phyloP scores from a whole-genome alignment of 768 basidiomycete genomes.

The Xerocomellus chrysenteron region DNA sequence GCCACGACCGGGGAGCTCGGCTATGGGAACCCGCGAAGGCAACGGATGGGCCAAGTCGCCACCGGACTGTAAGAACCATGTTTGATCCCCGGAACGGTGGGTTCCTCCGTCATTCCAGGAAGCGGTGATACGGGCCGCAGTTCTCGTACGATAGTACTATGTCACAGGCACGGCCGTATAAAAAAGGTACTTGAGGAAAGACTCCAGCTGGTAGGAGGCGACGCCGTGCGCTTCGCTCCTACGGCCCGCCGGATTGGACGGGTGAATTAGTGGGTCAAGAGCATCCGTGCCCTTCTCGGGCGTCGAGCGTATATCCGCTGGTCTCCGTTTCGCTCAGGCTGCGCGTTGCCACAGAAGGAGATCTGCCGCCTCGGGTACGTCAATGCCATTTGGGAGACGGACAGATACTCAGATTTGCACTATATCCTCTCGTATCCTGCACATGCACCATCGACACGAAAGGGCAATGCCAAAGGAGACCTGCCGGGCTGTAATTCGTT shows the following conservation, averaged over 20 bases:
- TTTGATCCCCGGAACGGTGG: conserved; percentile 1
- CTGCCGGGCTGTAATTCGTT: background rate
- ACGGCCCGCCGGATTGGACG: conserved; percentile 3
- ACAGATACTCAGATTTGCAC: background rate
- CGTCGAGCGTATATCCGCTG: background rate
- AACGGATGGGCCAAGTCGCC: conserved; percentile 9
- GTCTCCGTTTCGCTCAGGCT: background rate
- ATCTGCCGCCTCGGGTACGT: background rate
- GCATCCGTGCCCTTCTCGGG: background rate
- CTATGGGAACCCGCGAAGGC: conserved; percentile 10
- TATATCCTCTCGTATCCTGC: background rate
- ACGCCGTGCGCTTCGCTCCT: conserved; percentile 4
- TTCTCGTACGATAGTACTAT: conserved; percentile 8
- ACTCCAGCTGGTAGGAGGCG: conserved; percentile 2
- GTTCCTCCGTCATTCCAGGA: conserved; percentile 11
- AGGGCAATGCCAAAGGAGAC: background rate
- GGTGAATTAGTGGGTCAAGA: conserved; percentile 1
- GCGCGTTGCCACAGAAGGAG: conserved; percentile 1
- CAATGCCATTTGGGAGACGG: background rate
- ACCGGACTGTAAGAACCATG: conserved; percentile 11
- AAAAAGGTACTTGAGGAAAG: conserved; percentile 5
- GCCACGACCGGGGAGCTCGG: conserved; percentile 13
- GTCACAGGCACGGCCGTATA: conserved; percentile 5
- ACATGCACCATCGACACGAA: background rate
- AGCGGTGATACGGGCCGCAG: conserved; percentile 1